These are phyloP conservation scores for Akanthomyces muscarius DNA, from an alignment of 2,329 filamentous ascomycete genomes.

Conservation along the genomic window DNA sequence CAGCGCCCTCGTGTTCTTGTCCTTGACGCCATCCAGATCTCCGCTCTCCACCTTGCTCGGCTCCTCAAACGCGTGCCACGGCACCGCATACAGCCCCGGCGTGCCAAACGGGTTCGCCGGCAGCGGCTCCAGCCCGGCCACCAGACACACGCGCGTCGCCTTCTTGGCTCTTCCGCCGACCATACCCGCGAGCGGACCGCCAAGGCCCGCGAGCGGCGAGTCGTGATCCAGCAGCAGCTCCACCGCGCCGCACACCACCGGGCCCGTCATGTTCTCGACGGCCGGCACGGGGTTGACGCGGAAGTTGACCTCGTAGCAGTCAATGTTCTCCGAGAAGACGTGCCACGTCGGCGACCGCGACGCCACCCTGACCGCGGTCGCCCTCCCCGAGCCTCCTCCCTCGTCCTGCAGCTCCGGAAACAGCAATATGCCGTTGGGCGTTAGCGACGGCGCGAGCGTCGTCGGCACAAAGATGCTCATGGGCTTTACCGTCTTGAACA, in stretches of 20 bases:
- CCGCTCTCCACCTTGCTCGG: background rate
- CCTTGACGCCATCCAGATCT: background rate
- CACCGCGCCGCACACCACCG: conserved; percentile 24
- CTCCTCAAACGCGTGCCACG: conserved; percentile 29
- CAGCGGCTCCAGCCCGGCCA: conserved; percentile 26
- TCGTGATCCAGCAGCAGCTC: conserved; percentile 22
- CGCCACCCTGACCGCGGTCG: conserved; percentile 19
- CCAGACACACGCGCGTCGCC: conserved; percentile 20
- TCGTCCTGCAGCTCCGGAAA: conserved; percentile 21
- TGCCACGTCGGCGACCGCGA: conserved; percentile 29
- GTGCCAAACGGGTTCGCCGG: conserved; percentile 26
- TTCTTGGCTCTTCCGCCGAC: background rate
- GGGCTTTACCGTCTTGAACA: background rate
- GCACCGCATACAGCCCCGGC: conserved; percentile 25
- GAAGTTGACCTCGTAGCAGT: conserved; percentile 28
- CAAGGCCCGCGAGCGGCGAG: background rate
- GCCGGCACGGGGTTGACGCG: conserved; percentile 23
- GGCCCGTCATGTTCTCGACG: conserved; percentile 19
- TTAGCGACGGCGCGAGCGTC: conserved; percentile 19
- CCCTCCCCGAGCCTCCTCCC: background rate
- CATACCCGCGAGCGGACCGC: no score
- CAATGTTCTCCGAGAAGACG: conserved; percentile 22
- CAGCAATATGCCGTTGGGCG: conserved; percentile 26
- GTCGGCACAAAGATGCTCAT: conserved; percentile 25
- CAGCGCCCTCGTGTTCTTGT: background rate